Percentiles rank a stretch among this genome's conserved stretches.
Conservation (phyloP, 306 rosid genomes). For the Herpetospermum pedunculosum region DNA sequence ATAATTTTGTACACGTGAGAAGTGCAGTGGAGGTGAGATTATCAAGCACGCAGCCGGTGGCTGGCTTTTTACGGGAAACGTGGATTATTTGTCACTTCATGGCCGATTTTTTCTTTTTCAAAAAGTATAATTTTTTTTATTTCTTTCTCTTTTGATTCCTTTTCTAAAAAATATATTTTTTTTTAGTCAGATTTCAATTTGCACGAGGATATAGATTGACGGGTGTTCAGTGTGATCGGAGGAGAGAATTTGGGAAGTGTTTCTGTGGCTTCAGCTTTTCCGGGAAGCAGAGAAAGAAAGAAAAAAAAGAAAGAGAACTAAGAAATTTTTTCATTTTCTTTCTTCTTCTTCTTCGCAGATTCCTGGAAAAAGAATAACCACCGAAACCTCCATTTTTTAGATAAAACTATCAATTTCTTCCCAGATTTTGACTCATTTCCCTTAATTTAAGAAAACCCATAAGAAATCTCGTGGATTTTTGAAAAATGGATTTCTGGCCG, state of each 20-base stretch:
- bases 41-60: slow-evolving; percentile 1
- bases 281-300: not conserved
- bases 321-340: not conserved
- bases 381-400: not conserved
- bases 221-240: not conserved
- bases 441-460: not conserved
- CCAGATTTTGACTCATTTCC: not conserved
- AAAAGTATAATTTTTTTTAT: not conserved
- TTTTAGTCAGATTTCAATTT: not conserved
- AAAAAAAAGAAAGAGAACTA: not conserved
- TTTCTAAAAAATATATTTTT: not conserved
- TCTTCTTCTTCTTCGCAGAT: not conserved
- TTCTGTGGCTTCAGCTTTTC: not conserved
- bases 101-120: not conserved
- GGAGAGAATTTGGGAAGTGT: not conserved
- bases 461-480: not conserved
- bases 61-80: not conserved
- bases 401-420: not conserved
- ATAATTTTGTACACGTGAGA: too few species aligned
- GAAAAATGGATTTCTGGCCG: slow-evolving; percentile 66
- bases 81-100: not conserved
- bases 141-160: not conserved
- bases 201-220: not conserved
- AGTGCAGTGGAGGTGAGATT: not conserved
- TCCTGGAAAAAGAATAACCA: slow-evolving; percentile 8